Percentiles rank a stretch among this genome's conserved stretches.
Evolutionary conservation across 2,329 filamentous ascomycete species (phyloP).

Genomic region (Aureobasidium melanogenum): DNA sequence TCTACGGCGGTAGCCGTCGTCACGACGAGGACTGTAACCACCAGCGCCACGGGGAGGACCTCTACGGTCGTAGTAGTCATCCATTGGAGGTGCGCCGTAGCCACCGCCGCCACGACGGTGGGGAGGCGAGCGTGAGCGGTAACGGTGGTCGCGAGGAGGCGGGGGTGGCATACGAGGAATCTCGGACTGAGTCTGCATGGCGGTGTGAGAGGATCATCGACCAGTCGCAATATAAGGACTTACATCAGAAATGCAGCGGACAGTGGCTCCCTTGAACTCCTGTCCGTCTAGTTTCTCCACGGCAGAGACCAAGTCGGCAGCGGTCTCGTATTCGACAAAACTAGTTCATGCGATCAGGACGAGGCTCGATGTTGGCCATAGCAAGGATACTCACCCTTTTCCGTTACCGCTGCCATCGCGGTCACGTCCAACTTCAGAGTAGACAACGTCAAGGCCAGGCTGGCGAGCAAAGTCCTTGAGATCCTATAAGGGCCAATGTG

Average conservation of each 20-base stretch:
- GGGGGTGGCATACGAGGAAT: conserved; percentile 39
- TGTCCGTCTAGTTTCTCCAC: conserved; percentile 90
- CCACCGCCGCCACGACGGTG: conserved; percentile 54
- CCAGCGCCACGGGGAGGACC: conserved; percentile 60
- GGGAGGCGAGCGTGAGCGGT: conserved; percentile 67
- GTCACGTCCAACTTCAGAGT: conserved; percentile 90
- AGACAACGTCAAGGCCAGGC: conserved; percentile 94
- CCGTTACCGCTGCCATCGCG: conserved; percentile 54
- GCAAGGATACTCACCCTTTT: conserved; percentile 61
- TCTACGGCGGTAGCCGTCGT: conserved; percentile 81
- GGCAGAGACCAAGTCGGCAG: conserved; percentile 77
- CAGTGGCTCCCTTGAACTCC: conserved; percentile 84
- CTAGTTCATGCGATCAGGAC: conserved; percentile 37
- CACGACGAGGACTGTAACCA: conserved; percentile 75
- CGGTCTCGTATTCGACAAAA: conserved; percentile 96
- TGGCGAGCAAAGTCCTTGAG: conserved; percentile 98
- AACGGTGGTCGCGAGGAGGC: conserved; percentile 44
- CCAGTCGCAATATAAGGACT: conserved; percentile 20
- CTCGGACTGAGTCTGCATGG: conserved; percentile 65
- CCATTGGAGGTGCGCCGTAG: conserved; percentile 56
- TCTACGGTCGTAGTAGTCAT: conserved; percentile 65
- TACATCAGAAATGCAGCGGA: conserved; percentile 84
- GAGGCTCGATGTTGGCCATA: no score
- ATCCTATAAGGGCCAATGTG: conserved; percentile 80
- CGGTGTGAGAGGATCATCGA: conserved; percentile 8